Base-by-base conservation (phyloP, 176 grass and related monocot genomes). In the Melocanna baccifera region DNA sequence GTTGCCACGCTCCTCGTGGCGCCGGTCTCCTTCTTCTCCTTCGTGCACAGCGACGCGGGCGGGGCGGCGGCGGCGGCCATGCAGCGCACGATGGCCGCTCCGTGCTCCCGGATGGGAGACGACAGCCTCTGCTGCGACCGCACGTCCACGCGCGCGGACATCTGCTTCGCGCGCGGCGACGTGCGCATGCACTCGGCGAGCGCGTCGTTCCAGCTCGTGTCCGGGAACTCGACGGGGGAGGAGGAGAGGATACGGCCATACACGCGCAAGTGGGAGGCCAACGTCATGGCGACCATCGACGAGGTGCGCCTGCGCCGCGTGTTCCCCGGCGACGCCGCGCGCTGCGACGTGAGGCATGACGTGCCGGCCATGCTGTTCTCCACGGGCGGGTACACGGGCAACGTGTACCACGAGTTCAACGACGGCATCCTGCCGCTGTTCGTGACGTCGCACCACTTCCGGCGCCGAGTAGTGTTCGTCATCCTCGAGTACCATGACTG, bases 401-500 rank as follows among this genome's bases (percentile, higher is more conserved):
- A 98, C 79, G 91, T 95, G 48, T 98, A 93, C 69, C 96, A 98
- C 81, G 93, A 95, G 64, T 98, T 98, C 93, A 98, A 93, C 80
- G 96, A 98, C 82, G 96, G 93, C 61, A 88, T 98, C 61, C 77
- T 98, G 37, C 96, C 96, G 62, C 87, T 98, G 57, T 98, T 93
- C 87, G 89, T 98, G 32, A 95, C 96, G 63, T 80, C 96, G 18
- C 52, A 56, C 4, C 93, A 89, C 80, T 56, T 95, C 52, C 78
- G 84, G 0, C 81, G 87, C 2, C 88, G 75, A 57, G 93, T 98
- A 73, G 89, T 89, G 48, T 76, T 95, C 50, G 77, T 98, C 20
- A 88, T 95, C 53, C 79, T 95, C 62, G 93, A 98, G 87, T 94
- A 95, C 80, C 91, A 96, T 42, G 61, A 82, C 75, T 96, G 96